Conservation (phyloP, 192 early-diverging fungal genomes). For the Podila epicladia region DNA sequence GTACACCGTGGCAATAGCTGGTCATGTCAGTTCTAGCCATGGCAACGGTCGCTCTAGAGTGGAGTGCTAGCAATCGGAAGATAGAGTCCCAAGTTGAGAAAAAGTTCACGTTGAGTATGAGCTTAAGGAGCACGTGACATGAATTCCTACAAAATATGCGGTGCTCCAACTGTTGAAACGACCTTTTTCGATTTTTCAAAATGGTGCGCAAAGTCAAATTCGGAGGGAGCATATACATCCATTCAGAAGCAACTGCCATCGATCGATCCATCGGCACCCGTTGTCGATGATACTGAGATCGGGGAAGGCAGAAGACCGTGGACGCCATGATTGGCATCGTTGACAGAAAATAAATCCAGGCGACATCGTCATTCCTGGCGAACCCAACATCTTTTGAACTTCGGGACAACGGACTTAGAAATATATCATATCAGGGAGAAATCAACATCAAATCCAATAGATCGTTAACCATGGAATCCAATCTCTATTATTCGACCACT, state of each 20-base stretch:
- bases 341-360: background rate
- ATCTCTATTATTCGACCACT: conserved; percentile 1
- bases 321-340: background rate
- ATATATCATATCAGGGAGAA: background rate
- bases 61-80: too few species aligned
- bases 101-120: too few species aligned
- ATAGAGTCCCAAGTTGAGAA: too few species aligned
- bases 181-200: conserved; percentile 3
- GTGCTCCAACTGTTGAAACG: background rate
- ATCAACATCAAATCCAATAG: conserved; percentile 1
- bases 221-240: background rate
- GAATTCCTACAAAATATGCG: background rate
- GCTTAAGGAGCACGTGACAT: background rate
- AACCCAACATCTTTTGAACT: background rate
- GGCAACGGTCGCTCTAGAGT: too few species aligned
- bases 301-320: background rate
- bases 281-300: background rate
- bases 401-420: too few species aligned
- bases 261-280: background rate
- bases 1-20: too few species aligned
- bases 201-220: conserved; percentile 3
- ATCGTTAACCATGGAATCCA: conserved; percentile 38
- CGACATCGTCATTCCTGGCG: background rate
- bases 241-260: background rate
- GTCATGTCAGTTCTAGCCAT: too few species aligned